Evolutionary conservation across 106 monocot species (phyloP).

Genomic region (Dioscorea alata): DNA sequence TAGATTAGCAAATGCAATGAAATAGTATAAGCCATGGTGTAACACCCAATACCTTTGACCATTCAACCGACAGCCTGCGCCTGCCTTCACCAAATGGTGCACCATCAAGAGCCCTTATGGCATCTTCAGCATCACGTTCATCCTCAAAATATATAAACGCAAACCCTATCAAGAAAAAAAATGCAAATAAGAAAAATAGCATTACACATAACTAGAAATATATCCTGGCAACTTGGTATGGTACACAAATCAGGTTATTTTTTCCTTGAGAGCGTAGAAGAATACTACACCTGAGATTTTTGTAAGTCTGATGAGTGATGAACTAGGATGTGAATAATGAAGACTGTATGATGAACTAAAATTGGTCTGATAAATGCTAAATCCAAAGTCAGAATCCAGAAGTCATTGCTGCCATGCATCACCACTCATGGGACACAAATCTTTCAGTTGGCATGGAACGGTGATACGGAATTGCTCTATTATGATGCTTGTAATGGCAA

Average conservation of each 20-base stretch:
- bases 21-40: background rate
- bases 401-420: constrained; percentile 55
- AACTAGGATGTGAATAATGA: constrained; percentile 42
- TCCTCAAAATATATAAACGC: constrained; percentile 90
- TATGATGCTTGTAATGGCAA: constrained; percentile 49
- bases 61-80: constrained; percentile 72
- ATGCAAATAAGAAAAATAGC: background rate
- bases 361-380: constrained; percentile 37
- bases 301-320: constrained; percentile 43
- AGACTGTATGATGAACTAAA: constrained; percentile 50
- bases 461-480: constrained; percentile 24
- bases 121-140: constrained; percentile 84
- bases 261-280: constrained; percentile 23
- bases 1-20: background rate
- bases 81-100: constrained; percentile 60
- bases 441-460: constrained; percentile 41
- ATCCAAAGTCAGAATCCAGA: constrained; percentile 38
- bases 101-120: constrained; percentile 52
- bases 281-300: constrained; percentile 66
- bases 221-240: no score
- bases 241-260: no score
- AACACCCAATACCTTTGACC: constrained; percentile 56
- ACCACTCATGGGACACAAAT: constrained; percentile 17
- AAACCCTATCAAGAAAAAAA: constrained; percentile 46
- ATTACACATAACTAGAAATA: no score